Conservation (phyloP, 23 red algal genomes). For the Chondrus crispus region DNA sequence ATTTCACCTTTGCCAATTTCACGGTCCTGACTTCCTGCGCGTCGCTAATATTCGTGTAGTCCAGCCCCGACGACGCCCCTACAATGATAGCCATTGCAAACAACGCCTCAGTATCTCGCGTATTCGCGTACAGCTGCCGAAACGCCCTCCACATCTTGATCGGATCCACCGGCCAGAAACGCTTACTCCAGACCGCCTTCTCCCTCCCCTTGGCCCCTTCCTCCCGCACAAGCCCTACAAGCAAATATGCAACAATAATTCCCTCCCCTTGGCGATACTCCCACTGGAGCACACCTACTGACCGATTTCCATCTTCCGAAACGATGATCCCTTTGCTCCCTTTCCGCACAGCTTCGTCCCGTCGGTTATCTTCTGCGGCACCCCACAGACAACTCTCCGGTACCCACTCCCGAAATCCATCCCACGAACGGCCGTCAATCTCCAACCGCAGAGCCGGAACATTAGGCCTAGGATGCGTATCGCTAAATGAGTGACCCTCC, state of each 20-base stretch:
- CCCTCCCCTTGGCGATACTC: background rate
- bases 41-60: background rate
- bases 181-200: background rate
- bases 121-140: background rate
- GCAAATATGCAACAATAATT: background rate
- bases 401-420: conserved; percentile 34
- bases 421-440: background rate
- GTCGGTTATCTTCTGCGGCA: background rate
- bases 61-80: conserved; percentile 19
- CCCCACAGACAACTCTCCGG: conserved; percentile 43
- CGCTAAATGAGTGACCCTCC: background rate
- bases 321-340: background rate
- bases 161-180: conserved; percentile 22
- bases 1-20: background rate
- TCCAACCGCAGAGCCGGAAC: background rate
- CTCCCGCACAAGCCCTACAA: background rate
- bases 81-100: background rate
- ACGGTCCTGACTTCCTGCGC: background rate
- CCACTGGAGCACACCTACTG: background rate
- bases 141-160: background rate
- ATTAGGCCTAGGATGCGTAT: background rate
- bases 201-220: background rate
- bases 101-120: background rate
- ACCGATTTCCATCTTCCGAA: background rate
- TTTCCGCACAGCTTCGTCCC: background rate